phyloP scores from a whole-genome alignment of 2,329 filamentous ascomycete genomes.

The Penicillium sp. region DNA sequence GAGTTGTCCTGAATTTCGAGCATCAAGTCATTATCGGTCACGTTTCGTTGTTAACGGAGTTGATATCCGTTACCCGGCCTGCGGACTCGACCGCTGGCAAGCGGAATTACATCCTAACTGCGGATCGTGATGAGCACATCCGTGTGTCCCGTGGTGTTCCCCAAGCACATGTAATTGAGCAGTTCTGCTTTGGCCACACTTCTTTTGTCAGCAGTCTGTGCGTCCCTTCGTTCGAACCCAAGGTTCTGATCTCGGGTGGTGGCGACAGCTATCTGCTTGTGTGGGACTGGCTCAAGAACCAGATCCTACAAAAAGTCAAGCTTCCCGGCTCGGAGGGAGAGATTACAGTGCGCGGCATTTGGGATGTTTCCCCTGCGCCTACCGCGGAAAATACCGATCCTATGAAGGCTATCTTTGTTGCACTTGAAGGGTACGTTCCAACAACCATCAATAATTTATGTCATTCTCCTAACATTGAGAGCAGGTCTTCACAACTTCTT shows the following conservation, averaged over 20 bases:
- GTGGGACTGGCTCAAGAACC: constrained; percentile 71
- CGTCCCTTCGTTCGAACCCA: constrained; percentile 55
- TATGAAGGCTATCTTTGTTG: constrained; percentile 47
- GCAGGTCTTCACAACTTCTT: constrained; percentile 66
- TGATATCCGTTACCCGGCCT: constrained; percentile 56
- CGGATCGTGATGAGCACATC: constrained; percentile 78
- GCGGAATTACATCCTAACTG: constrained; percentile 62
- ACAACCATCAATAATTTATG: background rate
- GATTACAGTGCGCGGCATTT: constrained; percentile 54
- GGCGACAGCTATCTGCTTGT: constrained; percentile 75
- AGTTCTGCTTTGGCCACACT: constrained; percentile 82
- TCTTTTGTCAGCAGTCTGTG: constrained; percentile 79
- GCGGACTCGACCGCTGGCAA: constrained; percentile 47
- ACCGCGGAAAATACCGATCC: constrained; percentile 8
- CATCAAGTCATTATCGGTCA: constrained; percentile 81
- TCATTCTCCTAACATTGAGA: constrained; percentile 40
- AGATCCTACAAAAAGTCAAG: constrained; percentile 32
- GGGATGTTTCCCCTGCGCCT: constrained; percentile 36
- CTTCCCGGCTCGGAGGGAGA: constrained; percentile 27
- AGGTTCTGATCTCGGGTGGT: constrained; percentile 78
- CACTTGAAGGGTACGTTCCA: constrained; percentile 56
- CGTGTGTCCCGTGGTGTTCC: constrained; percentile 77
- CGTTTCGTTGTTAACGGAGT: constrained; percentile 87
- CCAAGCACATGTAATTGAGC: constrained; percentile 84
- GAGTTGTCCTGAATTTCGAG: constrained; percentile 61